Percentiles rank a stretch among this genome's conserved stretches.
phyloP scores from a whole-genome alignment of 768 basidiomycete species.

The Clavulina sp. region DNA sequence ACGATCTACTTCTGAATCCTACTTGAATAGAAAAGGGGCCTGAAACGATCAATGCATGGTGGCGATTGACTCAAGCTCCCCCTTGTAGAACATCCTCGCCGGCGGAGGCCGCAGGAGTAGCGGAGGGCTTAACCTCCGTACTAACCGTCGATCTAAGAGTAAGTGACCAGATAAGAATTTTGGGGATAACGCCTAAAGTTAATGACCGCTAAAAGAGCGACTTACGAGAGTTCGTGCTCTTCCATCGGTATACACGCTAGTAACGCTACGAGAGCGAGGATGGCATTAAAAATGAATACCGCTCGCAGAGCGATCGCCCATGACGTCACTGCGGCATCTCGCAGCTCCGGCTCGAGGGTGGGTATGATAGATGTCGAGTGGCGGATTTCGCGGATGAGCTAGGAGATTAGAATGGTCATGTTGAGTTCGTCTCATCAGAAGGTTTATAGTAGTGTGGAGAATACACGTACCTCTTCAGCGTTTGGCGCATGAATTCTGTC shows the following conservation, averaged over 20 bases:
- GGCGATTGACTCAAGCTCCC: too few relatives aligned
- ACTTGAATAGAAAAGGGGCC: too few relatives aligned
- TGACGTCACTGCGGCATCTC: slow-evolving; percentile 49
- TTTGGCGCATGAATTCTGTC: slow-evolving; percentile 59
- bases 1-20: too few relatives aligned
- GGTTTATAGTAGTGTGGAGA: too few relatives aligned
- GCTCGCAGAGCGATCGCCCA: slow-evolving; percentile 65
- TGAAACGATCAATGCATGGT: too few relatives aligned
- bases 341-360: slow-evolving; percentile 34
- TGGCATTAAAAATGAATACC: slow-evolving; percentile 68
- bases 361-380: slow-evolving; percentile 52
- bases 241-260: slow-evolving; percentile 53
- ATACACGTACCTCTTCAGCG: slow-evolving; percentile 41
- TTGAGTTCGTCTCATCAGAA: not conserved
- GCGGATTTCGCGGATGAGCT: slow-evolving; percentile 2
- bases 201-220: too few relatives aligned
- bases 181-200: too few relatives aligned
- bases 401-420: not conserved
- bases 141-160: too few relatives aligned
- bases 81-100: too few relatives aligned
- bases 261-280: slow-evolving; percentile 46
- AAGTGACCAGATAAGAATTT: too few relatives aligned
- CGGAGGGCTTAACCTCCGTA: too few relatives aligned
- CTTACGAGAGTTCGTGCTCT: slow-evolving; percentile 15
- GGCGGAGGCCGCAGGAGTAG: too few relatives aligned